Evolutionary conservation across 73 alveolate species (phyloP), one percentile per base, ranked within the genome.

Genomic region (Uronychia binucleata): DNA sequence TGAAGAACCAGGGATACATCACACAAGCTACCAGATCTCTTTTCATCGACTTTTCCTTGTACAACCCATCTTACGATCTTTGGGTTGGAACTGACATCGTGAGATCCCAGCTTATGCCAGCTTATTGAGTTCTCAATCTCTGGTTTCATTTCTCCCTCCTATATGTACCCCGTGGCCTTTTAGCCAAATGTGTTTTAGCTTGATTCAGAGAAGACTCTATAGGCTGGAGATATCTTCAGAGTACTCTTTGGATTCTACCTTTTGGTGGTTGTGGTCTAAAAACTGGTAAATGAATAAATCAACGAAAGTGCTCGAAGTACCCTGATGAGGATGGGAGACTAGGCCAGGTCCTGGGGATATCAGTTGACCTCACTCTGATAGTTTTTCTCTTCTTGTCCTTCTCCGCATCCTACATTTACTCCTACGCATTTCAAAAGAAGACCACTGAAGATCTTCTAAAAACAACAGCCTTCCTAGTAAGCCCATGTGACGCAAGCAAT

Each of bases 31-130:
- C 58, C 30, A 25, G 58, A 30, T 25, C 81, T 28, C 8, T 75
- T 1, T 75, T 75, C 30, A 27, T 75, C 19, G 58, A 25, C 30
- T 26, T 75, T 26, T 26, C 81, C 30, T 8, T 75, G 25, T 75
- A 75, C 30, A 13, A 26, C 11, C 81, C 81, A 5, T 75, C 81
- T 1, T 26, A 28, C 5, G 81, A 75, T 27, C 25, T 26, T 8
- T 75, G 81, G 81, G 81, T 30, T 75, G n/a, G 32, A 1, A 30
- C 32, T 75, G 81, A 75, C 27, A 75, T 75, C 5, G 67, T 46
- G 19, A 46, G 5, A 11, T 5, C 67, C 19, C 19, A 11, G n/a
- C 19, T 46, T 19, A 46, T 11, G 5, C 19, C 19, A 46, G 58
- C 81, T 75, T 5, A 30, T 75, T 75, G 81, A 75, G 81, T 26